Evolutionary conservation across 495 filamentous ascomycete species (phyloP).

Genomic region (Penicillium desertorum): DNA sequence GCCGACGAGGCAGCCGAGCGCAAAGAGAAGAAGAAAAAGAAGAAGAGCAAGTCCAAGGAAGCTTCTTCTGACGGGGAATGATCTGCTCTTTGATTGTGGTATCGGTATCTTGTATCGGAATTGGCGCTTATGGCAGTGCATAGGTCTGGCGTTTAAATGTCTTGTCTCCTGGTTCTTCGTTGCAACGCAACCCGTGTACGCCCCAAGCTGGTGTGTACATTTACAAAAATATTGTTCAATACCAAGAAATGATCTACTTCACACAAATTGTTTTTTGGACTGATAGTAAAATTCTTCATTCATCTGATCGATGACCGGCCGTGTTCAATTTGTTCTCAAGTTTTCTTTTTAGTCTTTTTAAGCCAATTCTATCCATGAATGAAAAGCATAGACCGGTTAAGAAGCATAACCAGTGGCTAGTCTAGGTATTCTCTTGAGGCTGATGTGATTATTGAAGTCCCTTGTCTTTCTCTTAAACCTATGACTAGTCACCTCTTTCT

Average conservation of each 20-base stretch:
- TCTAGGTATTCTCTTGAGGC: too few species aligned
- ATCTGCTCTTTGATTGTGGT: conserved; percentile 20
- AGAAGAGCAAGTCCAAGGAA: conserved; percentile 48
- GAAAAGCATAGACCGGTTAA: too few species aligned
- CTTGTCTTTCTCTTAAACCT: background rate
- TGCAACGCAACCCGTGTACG: conserved; percentile 13
- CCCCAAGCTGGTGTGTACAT: conserved; percentile 19
- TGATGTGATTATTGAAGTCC: too few species aligned
- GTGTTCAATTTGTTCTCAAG: too few species aligned
- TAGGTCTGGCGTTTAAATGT: conserved; percentile 32
- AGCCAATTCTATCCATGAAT: too few species aligned
- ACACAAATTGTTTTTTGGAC: too few species aligned
- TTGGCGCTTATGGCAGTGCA: conserved; percentile 38
- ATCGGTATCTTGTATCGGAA: conserved; percentile 24
- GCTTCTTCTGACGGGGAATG: conserved; percentile 36
- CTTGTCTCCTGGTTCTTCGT: conserved; percentile 19
- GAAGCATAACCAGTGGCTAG: too few species aligned
- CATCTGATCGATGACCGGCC: too few species aligned
- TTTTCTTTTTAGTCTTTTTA: too few species aligned
- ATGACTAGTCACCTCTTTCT: background rate
- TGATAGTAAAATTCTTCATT: too few species aligned
- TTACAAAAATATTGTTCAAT: conserved; percentile 22
- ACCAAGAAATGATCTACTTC: conserved; percentile 8
- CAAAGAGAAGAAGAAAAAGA: conserved; percentile 50
- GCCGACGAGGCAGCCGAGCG: conserved; percentile 37